Evolutionary conservation across 352 stramenopile species (phyloP), one percentile per base, ranked within the genome.

Genomic region (Pythium pectinolyticum): DNA sequence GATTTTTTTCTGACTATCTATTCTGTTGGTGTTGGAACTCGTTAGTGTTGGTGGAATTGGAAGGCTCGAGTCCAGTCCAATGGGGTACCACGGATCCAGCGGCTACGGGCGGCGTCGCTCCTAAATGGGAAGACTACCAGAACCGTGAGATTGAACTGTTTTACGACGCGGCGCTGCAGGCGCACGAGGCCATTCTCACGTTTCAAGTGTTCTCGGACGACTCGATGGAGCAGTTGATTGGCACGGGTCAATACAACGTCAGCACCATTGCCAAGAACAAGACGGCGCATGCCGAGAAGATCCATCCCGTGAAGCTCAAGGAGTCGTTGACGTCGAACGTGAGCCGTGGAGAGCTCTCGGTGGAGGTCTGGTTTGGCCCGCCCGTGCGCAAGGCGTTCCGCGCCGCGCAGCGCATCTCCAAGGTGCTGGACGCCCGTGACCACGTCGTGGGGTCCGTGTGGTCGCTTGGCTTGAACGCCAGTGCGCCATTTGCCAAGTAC

Each of bases 61-160:
- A 93, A 53, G 76, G 82, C 40, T 82, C 82, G 17, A 82, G 46
- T 37, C 80, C 84, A 15, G 88, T 85, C 54, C 72, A 70, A 11
- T 86, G 72, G 69, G 84, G 72, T 0, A 80, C 72, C 10, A 93
- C 84, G 9, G 84, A 93, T 63, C 84, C 84, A 5, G 77, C 74
- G 24, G 84, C 84, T 49, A 70, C 84, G 46, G 78, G 84, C 31
- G 81, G 81, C 24, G 77, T 73, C 11, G 81, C 72, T 37, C 81
- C 85, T 3, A 77, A 90, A 30, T 94, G 85, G 85, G 71, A 66
- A 24, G 81, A 92, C 41, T 45, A 72, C 47, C 67, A 75, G 22
- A 92, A 91, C 76, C 87, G 88, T 61, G 81, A 92, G 63, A 56
- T 94, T n/a, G 85, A 94, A 67, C 76, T 94, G 34, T 92, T 84